Conservation (phyloP, 2,329 filamentous ascomycete genomes). For the Periconia digitata region DNA sequence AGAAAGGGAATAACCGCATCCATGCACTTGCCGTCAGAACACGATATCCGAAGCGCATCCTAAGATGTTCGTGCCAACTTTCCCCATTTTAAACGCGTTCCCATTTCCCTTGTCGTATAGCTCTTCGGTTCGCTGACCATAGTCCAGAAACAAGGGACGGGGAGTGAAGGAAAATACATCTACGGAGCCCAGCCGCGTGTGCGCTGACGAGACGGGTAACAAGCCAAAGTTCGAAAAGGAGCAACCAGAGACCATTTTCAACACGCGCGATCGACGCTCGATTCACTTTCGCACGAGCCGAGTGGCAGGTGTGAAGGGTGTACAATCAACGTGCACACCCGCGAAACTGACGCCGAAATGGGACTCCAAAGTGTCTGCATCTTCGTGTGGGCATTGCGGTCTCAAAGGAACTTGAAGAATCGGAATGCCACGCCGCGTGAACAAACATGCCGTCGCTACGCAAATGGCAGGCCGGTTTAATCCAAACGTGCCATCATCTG, state of each 20-base stretch:
- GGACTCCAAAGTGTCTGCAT: conserved; percentile 38
- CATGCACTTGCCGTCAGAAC: conserved; percentile 26
- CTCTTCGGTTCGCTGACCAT: conserved; percentile 27
- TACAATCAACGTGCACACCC: conserved; percentile 37
- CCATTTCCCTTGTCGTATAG: conserved; percentile 31
- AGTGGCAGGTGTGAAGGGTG: conserved; percentile 38
- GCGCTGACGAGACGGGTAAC: conserved; percentile 27
- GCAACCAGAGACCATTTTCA: conserved; percentile 38
- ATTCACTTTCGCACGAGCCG: conserved; percentile 43
- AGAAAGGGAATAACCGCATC: conserved; percentile 20
- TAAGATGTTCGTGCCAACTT: conserved; percentile 29
- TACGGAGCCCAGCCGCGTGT: conserved; percentile 32
- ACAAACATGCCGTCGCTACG: conserved; percentile 46
- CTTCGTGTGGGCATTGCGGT: conserved; percentile 33
- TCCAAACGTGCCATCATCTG: conserved; percentile 98
- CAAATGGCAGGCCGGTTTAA: conserved; percentile 50
- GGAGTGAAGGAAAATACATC: conserved; percentile 34
- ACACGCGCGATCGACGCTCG: conserved; percentile 35
- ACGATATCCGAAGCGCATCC: conserved; percentile 21
- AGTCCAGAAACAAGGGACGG: conserved; percentile 22
- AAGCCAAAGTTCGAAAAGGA: conserved; percentile 32
- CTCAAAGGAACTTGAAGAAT: conserved; percentile 30
- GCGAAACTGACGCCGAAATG: conserved; percentile 38
- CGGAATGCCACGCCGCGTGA: conserved; percentile 39
- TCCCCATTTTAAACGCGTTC: conserved; percentile 35